Conservation (phyloP, 352 stramenopile genomes). For the Globisporangium barbulae region DNA sequence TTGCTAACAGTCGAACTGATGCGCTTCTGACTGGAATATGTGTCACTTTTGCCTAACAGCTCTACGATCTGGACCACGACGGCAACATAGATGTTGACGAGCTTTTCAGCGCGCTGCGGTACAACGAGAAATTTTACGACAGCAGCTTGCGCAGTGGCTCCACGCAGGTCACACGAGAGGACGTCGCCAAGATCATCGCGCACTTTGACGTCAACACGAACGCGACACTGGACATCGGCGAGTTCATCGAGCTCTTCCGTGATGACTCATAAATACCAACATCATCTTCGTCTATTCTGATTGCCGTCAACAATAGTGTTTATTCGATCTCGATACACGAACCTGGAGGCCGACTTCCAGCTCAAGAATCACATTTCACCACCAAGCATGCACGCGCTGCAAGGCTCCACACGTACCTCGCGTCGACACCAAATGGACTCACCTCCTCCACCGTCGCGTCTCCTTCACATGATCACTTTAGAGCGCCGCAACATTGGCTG, state of each 20-base stretch:
- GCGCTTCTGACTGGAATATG: neutral
- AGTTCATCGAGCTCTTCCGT: conserved; percentile 81
- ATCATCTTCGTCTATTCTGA: no score
- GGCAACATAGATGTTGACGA: conserved; percentile 69
- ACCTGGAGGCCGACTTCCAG: no score
- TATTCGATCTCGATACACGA: no score
- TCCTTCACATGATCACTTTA: no score
- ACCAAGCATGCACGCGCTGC: no score
- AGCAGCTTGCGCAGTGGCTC: conserved; percentile 23
- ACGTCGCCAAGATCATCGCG: conserved; percentile 71
- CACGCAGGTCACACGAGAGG: conserved; percentile 44
- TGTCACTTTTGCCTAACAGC: conserved; percentile 4
- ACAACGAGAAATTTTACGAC: conserved; percentile 77
- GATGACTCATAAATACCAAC: conserved; percentile 42
- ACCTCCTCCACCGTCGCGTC: no score
- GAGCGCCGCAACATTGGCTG: no score
- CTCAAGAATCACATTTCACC: no score
- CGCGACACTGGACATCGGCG: conserved; percentile 60
- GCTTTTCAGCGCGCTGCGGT: conserved; percentile 57
- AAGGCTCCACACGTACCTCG: no score
- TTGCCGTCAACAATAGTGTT: no score
- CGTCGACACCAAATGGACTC: no score
- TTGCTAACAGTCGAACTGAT: conserved; percentile 9
- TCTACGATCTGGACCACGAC: conserved; percentile 69
- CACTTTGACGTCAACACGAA: conserved; percentile 76